Evolutionary conservation across 2,329 filamentous ascomycete species (phyloP).

Genomic region (Xylariales sp.): DNA sequence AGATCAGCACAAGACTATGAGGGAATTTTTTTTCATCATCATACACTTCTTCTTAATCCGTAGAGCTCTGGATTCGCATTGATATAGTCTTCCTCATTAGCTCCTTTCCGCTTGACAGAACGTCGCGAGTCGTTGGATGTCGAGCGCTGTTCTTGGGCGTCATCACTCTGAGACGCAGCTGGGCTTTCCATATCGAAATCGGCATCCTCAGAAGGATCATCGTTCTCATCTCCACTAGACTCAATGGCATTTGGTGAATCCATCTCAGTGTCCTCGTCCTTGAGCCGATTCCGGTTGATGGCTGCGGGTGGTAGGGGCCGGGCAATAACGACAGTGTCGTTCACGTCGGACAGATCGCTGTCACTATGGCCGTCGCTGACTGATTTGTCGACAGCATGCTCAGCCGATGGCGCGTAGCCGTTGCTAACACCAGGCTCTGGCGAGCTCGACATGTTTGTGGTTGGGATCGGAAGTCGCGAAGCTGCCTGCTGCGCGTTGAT

Average conservation of each 20-base stretch:
- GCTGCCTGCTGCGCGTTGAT: conserved; percentile 60
- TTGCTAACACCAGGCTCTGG: conserved; percentile 60
- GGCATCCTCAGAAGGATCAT: conserved; percentile 60
- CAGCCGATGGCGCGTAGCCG: conserved; percentile 54
- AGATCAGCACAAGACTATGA: conserved; percentile 25
- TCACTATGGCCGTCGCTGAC: conserved; percentile 52
- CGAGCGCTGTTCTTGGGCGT: conserved; percentile 50
- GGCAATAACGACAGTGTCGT: conserved; percentile 48
- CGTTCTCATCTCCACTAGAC: conserved; percentile 42
- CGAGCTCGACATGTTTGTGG: conserved; percentile 56
- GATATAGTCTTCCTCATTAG: conserved; percentile 73
- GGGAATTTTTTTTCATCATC: conserved; percentile 26
- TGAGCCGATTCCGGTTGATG: conserved; percentile 21
- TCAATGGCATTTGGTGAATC: conserved; percentile 31
- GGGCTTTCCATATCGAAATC: conserved; percentile 73
- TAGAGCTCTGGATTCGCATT: conserved; percentile 91
- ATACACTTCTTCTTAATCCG: conserved; percentile 86
- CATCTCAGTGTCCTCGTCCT: conserved; percentile 30
- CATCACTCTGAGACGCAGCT: conserved; percentile 42
- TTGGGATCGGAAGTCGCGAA: conserved; percentile 50
- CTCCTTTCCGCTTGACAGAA: conserved; percentile 68
- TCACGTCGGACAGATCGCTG: conserved; percentile 72
- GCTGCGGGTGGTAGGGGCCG: conserved; percentile 38
- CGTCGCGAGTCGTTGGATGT: conserved; percentile 68
- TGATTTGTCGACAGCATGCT: conserved; percentile 33